Percentiles rank a stretch among this genome's conserved stretches.
Evolutionary conservation across 768 basidiomycete genomes (phyloP).

Genomic region (Russula ochroleuca): DNA sequence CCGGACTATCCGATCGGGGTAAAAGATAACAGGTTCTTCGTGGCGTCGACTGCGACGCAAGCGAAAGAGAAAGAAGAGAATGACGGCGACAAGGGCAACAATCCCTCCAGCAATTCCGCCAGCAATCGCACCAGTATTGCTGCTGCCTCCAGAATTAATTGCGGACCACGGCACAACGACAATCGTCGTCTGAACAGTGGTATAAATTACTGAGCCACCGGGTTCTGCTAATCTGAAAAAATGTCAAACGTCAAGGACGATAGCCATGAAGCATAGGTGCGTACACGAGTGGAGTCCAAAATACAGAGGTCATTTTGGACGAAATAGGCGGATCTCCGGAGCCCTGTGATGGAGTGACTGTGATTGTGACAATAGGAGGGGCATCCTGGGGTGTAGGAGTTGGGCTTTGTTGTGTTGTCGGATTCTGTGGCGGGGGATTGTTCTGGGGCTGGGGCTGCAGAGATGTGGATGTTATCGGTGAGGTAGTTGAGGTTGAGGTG

Average conservation of each 20-base stretch:
- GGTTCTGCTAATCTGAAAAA: constrained; percentile 14
- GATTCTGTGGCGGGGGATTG: no score
- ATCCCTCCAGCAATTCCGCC: constrained; percentile 34
- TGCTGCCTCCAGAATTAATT: constrained; percentile 14
- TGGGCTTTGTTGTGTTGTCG: background rate
- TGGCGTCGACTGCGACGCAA: constrained; percentile 33
- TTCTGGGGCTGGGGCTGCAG: background rate
- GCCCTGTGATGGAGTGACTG: background rate
- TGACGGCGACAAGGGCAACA: constrained; percentile 26
- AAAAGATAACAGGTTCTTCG: constrained; percentile 49
- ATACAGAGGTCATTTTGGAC: constrained; percentile 9
- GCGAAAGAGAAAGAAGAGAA: constrained; percentile 31
- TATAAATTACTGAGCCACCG: constrained; percentile 17
- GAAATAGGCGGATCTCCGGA: background rate
- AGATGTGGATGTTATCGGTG: no score
- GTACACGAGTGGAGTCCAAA: constrained; percentile 8
- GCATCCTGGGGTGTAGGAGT: background rate
- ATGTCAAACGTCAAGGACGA: background rate
- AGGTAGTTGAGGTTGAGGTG: background rate
- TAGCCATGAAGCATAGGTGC: background rate
- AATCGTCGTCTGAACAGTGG: constrained; percentile 23
- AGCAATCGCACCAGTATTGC: constrained; percentile 31
- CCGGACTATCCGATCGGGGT: constrained; percentile 42
- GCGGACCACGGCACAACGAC: constrained; percentile 28
- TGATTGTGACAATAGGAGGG: background rate